Conservation (phyloP, 345 rosid genomes). For the Eucalyptus paniculata region DNA sequence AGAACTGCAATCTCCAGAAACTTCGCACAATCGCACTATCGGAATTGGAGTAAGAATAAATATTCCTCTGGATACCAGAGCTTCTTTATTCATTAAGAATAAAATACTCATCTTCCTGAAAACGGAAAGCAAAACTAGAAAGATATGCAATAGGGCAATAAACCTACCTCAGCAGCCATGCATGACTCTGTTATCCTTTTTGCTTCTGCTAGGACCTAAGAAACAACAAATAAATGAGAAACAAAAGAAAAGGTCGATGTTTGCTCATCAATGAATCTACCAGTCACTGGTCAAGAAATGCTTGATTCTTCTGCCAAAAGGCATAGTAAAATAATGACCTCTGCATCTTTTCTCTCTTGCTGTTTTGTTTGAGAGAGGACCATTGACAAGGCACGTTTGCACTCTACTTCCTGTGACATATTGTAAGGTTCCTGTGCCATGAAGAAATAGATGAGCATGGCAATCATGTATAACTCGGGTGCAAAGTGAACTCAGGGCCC, state of each 20-base stretch:
- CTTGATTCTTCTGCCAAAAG: not conserved
- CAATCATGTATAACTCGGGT: not conserved
- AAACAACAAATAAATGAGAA: not conserved
- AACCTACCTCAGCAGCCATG: constrained; percentile 56
- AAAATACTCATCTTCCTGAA: not conserved
- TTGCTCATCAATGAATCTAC: not conserved
- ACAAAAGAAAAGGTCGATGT: not conserved
- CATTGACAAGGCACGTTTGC: constrained; percentile 88
- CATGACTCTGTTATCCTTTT: constrained; percentile 68
- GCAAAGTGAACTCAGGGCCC: not conserved
- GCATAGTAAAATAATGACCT: constrained; percentile 18
- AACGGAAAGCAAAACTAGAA: not conserved
- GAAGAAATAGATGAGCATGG: not conserved
- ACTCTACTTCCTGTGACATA: constrained; percentile 69
- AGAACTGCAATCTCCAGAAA: not conserved
- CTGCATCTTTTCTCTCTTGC: constrained; percentile 91
- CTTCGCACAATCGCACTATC: not conserved
- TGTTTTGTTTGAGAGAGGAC: constrained; percentile 92
- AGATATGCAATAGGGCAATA: not conserved
- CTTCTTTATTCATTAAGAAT: not conserved
- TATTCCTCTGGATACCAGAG: not conserved
- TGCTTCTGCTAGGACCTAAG: constrained; percentile 82
- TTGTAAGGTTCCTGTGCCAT: constrained; percentile 63
- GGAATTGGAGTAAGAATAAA: not conserved
- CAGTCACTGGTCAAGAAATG: not conserved